Base-by-base conservation (phyloP, 345 rosid genomes). In the Rhodamnia argentea region DNA sequence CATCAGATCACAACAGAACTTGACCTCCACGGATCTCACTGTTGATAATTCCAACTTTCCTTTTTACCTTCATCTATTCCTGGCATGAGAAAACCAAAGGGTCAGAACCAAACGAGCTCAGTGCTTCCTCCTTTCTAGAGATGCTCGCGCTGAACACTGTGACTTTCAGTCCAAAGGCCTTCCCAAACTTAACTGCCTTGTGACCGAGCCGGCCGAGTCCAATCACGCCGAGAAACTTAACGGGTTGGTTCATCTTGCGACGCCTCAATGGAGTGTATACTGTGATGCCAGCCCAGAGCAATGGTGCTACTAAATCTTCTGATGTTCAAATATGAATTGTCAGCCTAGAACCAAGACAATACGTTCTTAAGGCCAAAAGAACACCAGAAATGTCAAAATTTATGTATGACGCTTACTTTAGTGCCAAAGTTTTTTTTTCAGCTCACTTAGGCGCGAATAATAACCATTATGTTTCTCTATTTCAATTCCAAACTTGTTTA, bases 151-250 rank as follows among this genome's bases (percentile, higher is more conserved):
- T 96, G 64, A 97, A 89, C 86, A 97, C 95, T 4, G 96, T 6
- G 24, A 95, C 98, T 32, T 85, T 85, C 90, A 97, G 90, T 83
- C 99, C 99, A 82, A 97, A 96, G 84, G 97, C 98, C 91, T 95
- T 97, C 29, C 98, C 99, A 82, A 97, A 97, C 90, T 97, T 96
- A 89, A 96, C 96, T 5, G 99, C 98, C 98, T 95, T 94, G 93
- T 97, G 99, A 44, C 10, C 47, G 47, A 7, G 47, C 10, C 47
- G 1, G 8, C 47, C 1, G 1, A 44, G 47, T 44, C 47, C 10
- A 44, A 97, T 90, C 64, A 97, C 92, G 40, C 99, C 98, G 4
- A 95, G 91, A 74, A 94, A 93, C 90, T 94, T 96, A 50, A 97
- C 98, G 37, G 96, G 91, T 88, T 96, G 97, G 83, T 97, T 95